Evolutionary conservation across 2,329 filamentous ascomycete species (phyloP).

Genomic region (Aphanoascus verrucosus): DNA sequence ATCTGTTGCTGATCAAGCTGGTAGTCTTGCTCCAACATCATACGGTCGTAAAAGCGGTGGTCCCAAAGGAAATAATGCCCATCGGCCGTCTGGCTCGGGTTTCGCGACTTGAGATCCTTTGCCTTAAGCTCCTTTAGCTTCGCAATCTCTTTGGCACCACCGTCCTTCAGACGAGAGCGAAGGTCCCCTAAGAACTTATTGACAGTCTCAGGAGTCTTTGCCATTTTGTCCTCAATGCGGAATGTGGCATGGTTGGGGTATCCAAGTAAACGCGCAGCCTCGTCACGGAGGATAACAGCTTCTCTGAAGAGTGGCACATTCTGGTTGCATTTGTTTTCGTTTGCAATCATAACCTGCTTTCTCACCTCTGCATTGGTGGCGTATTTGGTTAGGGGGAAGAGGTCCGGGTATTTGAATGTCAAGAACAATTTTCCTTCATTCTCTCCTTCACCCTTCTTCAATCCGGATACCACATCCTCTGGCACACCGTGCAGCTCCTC

Average conservation of each 20-base stretch:
- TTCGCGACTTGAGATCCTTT: slow-evolving; percentile 37
- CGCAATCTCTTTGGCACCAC: slow-evolving; percentile 38
- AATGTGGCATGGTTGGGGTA: slow-evolving; percentile 44
- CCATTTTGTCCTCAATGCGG: slow-evolving; percentile 45
- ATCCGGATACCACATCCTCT: slow-evolving; percentile 36
- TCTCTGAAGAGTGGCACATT: slow-evolving; percentile 43
- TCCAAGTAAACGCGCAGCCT: slow-evolving; percentile 41
- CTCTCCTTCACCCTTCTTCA: slow-evolving; percentile 39
- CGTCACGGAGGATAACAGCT: slow-evolving; percentile 40
- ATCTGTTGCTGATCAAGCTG: slow-evolving; percentile 40
- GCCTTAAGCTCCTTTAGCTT: slow-evolving; percentile 40
- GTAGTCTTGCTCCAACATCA: slow-evolving; percentile 42
- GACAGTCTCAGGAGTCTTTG: slow-evolving; percentile 43
- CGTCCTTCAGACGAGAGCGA: slow-evolving; percentile 33
- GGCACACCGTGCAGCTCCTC: slow-evolving; percentile 41
- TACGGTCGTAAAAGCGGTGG: slow-evolving; percentile 41
- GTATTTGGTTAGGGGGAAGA: slow-evolving; percentile 42
- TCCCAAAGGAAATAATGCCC: slow-evolving; percentile 44
- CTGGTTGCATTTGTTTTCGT: slow-evolving; percentile 44
- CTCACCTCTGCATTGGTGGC: slow-evolving; percentile 37
- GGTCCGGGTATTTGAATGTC: slow-evolving; percentile 43
- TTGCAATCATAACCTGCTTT: slow-evolving; percentile 36
- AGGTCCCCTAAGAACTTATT: slow-evolving; percentile 42
- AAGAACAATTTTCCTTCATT: slow-evolving; percentile 39
- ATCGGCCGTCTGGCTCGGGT: slow-evolving; percentile 29